Evolutionary conservation across 192 early-diverging fungal species (phyloP).

Genomic region (Geranomyces variabilis): DNA sequence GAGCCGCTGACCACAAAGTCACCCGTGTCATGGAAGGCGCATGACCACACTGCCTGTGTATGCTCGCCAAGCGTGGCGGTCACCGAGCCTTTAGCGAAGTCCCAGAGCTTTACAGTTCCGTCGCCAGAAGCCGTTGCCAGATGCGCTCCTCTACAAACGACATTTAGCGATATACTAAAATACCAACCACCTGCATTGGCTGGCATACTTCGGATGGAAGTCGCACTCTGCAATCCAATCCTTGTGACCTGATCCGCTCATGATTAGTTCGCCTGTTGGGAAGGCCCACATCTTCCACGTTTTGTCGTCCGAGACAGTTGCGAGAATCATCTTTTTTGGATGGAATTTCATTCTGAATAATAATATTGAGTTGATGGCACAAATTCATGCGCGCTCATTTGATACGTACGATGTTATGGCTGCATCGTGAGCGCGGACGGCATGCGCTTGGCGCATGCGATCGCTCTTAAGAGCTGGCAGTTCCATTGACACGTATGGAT

Average conservation of each 20-base stretch:
- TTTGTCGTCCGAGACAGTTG: constrained; percentile 61
- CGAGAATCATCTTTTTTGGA: constrained; percentile 61
- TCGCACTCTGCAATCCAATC: constrained; percentile 65
- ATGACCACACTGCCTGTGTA: constrained; percentile 61
- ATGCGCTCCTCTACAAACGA: constrained; percentile 47
- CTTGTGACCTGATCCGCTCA: constrained; percentile 58
- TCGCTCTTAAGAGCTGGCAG: constrained; percentile 46
- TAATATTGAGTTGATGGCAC: constrained; percentile 5
- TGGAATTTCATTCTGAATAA: constrained; percentile 56
- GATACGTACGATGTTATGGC: constrained; percentile 54
- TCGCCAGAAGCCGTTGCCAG: constrained; percentile 64
- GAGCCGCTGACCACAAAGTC: constrained; percentile 51
- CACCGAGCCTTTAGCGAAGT: constrained; percentile 56
- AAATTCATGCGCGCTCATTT: too few species aligned
- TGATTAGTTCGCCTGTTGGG: constrained; percentile 59
- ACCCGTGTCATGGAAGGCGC: constrained; percentile 61
- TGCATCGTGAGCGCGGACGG: constrained; percentile 47
- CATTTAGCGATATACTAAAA: background rate
- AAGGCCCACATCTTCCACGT: constrained; percentile 66
- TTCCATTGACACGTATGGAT: constrained; percentile 43
- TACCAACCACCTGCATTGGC: background rate
- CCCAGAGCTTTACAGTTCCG: constrained; percentile 61
- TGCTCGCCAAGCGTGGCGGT: constrained; percentile 54
- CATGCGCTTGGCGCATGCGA: constrained; percentile 45
- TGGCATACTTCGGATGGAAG: constrained; percentile 59